A percentile compares a stretch with the other conserved stretches of the same genome.
Evolutionary conservation across 495 filamentous ascomycete genomes (phyloP).

Genomic region (Annulohypoxylon maeteangense): DNA sequence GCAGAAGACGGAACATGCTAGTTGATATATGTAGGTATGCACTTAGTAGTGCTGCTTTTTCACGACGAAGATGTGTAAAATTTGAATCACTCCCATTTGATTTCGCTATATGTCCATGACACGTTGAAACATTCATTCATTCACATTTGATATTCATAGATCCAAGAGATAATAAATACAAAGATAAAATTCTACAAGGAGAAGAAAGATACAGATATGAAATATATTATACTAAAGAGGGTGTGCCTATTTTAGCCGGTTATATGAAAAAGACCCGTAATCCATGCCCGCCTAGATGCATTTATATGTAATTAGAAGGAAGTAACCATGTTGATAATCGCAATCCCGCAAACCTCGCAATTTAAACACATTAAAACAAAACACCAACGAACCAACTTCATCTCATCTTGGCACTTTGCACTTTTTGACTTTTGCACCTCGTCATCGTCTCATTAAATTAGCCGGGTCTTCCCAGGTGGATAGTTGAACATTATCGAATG

Average conservation of each 20-base stretch:
- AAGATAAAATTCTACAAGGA: not conserved
- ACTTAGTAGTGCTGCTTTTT: not conserved
- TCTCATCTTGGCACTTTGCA: slow-evolving; percentile 11
- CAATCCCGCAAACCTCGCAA: not conserved
- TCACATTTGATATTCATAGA: too few relatives aligned
- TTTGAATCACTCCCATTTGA: too few relatives aligned
- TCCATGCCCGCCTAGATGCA: slow-evolving; percentile 11
- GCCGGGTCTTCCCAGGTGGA: not conserved
- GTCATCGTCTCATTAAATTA: not conserved
- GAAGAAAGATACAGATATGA: too few relatives aligned
- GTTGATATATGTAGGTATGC: not conserved
- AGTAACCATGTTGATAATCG: not conserved
- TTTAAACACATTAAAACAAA: not conserved
- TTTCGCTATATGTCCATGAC: too few relatives aligned
- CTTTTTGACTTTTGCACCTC: not conserved
- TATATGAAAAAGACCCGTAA: not conserved
- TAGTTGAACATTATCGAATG: not conserved
- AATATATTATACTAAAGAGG: not conserved
- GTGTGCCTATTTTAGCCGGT: slow-evolving; percentile 1
- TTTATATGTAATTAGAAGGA: slow-evolving; percentile 2
- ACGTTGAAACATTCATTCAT: too few relatives aligned
- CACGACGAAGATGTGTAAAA: too few relatives aligned
- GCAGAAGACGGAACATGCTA: not conserved
- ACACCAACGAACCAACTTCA: not conserved
- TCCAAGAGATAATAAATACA: not conserved